Evolutionary conservation across 1,284 basidiomycete genomes (phyloP).

Genomic region (Microbotryum silenes-acaulis): DNA sequence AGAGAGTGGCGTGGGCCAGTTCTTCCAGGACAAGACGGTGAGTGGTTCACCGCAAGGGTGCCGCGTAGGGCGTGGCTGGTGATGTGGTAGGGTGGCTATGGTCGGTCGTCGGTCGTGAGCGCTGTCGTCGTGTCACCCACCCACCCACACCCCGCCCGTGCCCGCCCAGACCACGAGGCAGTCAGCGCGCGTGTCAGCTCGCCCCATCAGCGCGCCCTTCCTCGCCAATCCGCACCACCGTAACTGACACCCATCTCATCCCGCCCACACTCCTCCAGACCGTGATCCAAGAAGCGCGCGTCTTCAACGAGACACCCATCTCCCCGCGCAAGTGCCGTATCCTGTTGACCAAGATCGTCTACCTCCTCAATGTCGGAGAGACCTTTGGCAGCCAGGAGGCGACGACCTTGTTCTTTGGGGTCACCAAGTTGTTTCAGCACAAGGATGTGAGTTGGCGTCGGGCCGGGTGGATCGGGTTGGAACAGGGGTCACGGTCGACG

Average conservation of each 20-base stretch:
- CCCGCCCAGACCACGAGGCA: too few species aligned
- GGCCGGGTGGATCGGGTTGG: not conserved
- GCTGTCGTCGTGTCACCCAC: too few species aligned
- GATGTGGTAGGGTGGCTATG: too few species aligned
- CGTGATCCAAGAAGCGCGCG: constrained; percentile 93
- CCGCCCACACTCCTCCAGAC: constrained; percentile 44
- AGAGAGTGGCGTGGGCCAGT: constrained; percentile 34
- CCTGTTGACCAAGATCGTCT: constrained; percentile 90
- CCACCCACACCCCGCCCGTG: too few species aligned
- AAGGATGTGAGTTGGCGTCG: constrained; percentile 71
- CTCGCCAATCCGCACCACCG: not conserved
- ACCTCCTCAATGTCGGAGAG: constrained; percentile 93
- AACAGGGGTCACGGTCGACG: not conserved
- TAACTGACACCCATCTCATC: too few species aligned
- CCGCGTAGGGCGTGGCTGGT: not conserved
- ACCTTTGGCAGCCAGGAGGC: constrained; percentile 93
- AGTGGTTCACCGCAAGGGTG: not conserved
- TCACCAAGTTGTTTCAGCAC: constrained; percentile 97
- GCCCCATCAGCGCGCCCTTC: too few species aligned
- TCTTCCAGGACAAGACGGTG: constrained; percentile 40
- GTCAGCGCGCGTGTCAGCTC: too few species aligned
- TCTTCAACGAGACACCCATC: constrained; percentile 98
- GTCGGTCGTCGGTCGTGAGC: too few species aligned
- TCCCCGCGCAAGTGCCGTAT: constrained; percentile 80
- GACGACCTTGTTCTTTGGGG: constrained; percentile 96